phyloP scores from a whole-genome alignment of 2,329 filamentous ascomycete genomes.

The Colletotrichum sansevieriae region DNA sequence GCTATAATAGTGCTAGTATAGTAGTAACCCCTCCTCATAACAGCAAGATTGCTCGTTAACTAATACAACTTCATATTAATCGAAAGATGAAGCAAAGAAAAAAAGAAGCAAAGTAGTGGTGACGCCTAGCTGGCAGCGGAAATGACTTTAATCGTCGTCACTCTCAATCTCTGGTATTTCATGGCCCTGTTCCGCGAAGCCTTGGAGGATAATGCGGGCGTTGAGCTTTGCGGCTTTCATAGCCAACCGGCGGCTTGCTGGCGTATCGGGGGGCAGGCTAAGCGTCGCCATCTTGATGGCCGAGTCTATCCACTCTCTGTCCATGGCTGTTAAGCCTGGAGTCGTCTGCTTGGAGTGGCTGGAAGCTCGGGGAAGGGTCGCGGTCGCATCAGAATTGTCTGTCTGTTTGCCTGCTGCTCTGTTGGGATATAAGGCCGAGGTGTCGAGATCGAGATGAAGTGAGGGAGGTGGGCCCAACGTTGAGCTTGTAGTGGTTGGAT shows the following conservation, averaged over 20 bases:
- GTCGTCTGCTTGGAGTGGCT: background rate
- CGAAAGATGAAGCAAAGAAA: background rate
- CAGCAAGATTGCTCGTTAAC: background rate
- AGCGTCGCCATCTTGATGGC: background rate
- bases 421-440: conserved; percentile 1
- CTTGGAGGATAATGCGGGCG: background rate
- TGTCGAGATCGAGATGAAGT: background rate
- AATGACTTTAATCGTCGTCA: background rate
- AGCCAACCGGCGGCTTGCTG: background rate
- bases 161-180: background rate
- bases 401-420: background rate
- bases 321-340: background rate
- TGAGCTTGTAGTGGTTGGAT: background rate
- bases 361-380: background rate
- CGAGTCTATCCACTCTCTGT: background rate
- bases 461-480: conserved; percentile 2
- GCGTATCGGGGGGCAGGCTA: background rate
- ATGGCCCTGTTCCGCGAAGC: background rate
- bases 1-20: background rate
- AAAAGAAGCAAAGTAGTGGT: background rate
- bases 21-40: background rate
- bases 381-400: background rate
- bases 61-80: background rate
- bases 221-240: conserved; percentile 2
- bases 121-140: background rate